phyloP scores from a whole-genome alignment of 495 filamentous ascomycete species.

The Mycothermus thermophilus region DNA sequence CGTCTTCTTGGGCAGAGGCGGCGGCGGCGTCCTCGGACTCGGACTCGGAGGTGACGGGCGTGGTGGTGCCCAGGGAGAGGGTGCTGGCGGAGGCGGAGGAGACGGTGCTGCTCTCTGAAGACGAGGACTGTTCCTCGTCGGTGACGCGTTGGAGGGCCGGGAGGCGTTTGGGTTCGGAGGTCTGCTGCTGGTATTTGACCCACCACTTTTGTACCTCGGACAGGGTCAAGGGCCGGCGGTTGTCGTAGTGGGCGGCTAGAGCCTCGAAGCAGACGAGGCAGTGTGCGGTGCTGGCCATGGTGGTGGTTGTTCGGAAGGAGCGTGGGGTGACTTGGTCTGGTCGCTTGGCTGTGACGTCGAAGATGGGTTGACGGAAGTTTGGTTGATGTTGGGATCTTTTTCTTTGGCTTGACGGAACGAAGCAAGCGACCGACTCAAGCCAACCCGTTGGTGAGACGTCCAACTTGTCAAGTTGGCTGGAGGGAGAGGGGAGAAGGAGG shows the following conservation, averaged over 20 bases:
- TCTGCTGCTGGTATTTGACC: constrained; percentile 33
- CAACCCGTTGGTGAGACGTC: neutral
- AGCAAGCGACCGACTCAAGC: constrained; percentile 3
- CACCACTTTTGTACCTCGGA: constrained; percentile 58
- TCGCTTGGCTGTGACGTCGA: constrained; percentile 1
- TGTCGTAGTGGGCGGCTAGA: constrained; percentile 42
- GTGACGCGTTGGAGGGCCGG: constrained; percentile 27
- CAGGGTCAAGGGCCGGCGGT: constrained; percentile 38
- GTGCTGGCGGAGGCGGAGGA: constrained; percentile 13
- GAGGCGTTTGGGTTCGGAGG: constrained; percentile 13
- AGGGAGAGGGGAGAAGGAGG: neutral
- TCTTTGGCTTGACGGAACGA: too few species aligned
- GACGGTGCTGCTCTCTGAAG: constrained; percentile 13
- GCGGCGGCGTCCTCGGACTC: neutral
- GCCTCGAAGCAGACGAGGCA: constrained; percentile 88
- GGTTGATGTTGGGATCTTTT: too few species aligned
- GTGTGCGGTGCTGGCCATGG: constrained; percentile 71
- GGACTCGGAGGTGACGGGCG: constrained; percentile 25
- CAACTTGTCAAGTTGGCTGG: neutral
- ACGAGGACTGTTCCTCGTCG: constrained; percentile 18
- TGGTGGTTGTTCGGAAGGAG: neutral
- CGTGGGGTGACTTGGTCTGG: constrained; percentile 1
- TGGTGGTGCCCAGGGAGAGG: constrained; percentile 11
- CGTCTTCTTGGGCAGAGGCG: neutral
- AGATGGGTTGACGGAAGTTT: neutral